Percentiles rank a stretch among this genome's conserved stretches.
Evolutionary conservation across 371 early-diverging fungal genomes (phyloP).

Genomic region (Mucor racemosus): DNA sequence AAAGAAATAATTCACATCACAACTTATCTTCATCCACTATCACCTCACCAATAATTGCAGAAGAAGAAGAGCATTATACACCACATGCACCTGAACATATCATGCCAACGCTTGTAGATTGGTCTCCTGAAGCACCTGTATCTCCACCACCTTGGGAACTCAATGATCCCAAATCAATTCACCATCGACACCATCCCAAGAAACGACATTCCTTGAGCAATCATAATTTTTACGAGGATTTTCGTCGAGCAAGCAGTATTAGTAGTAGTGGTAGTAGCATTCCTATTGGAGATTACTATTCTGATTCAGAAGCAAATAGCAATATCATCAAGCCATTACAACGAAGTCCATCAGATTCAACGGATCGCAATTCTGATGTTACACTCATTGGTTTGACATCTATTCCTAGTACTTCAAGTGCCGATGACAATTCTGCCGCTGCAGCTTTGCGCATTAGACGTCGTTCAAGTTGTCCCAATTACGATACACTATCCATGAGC

Average conservation of each 20-base stretch:
- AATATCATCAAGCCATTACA: not conserved
- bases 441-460: constrained; percentile 7
- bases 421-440: not conserved
- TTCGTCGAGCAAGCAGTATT: not conserved
- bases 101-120: constrained; percentile 17
- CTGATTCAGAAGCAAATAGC: constrained; percentile 14
- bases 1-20: not conserved
- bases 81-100: constrained; percentile 22
- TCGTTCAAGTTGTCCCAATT: constrained; percentile 26
- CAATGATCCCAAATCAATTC: not conserved
- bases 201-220: constrained; percentile 8
- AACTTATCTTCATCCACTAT: not conserved
- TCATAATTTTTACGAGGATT: not conserved
- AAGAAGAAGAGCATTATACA: not conserved
- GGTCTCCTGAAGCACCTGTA: constrained; percentile 24
- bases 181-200: not conserved
- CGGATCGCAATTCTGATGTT: constrained; percentile 15
- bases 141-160: constrained; percentile 29
- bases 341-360: not conserved
- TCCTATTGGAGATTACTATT: constrained; percentile 13
- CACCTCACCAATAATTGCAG: not conserved
- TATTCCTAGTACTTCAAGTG: constrained; percentile 1
- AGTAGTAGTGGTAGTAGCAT: not conserved
- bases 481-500: not conserved
- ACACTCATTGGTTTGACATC: constrained; percentile 15